phyloP scores from a whole-genome alignment of 768 basidiomycete species.

The Infundibulicybe gibba region DNA sequence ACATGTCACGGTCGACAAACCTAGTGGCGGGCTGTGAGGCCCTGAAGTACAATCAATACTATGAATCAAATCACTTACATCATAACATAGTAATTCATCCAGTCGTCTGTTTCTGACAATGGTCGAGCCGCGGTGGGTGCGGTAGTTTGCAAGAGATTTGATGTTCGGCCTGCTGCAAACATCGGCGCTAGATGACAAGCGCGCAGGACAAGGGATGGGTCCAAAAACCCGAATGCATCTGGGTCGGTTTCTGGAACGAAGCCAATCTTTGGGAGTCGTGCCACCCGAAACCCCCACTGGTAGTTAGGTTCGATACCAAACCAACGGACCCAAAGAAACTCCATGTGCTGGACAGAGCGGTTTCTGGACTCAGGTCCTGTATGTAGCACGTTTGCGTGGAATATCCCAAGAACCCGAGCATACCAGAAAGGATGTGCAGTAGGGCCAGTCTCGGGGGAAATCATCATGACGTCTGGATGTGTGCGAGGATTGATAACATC shows the following conservation, averaged over 20 bases:
- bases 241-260: slow-evolving; percentile 19
- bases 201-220: slow-evolving; percentile 20
- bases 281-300: slow-evolving; percentile 8
- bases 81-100: slow-evolving; percentile 19
- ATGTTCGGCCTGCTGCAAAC: slow-evolving; percentile 16
- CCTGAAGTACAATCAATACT: too few relatives aligned
- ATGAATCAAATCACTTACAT: slow-evolving; percentile 13
- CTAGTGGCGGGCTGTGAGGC: slow-evolving; percentile 8
- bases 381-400: slow-evolving; percentile 23
- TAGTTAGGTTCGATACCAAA: slow-evolving; percentile 20
- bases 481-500: slow-evolving; percentile 33
- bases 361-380: slow-evolving; percentile 1
- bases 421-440: slow-evolving; percentile 31
- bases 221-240: slow-evolving; percentile 26
- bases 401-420: slow-evolving; percentile 25
- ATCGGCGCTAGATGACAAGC: slow-evolving; percentile 25
- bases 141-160: neutral
- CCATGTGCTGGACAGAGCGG: slow-evolving; percentile 9
- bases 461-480: slow-evolving; percentile 32
- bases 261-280: slow-evolving; percentile 19
- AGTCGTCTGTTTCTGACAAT: neutral
- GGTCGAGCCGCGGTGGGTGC: neutral
- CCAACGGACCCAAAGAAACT: slow-evolving; percentile 39
- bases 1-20: slow-evolving; percentile 26
- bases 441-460: slow-evolving; percentile 11